phyloP scores from a whole-genome alignment of 2,329 filamentous ascomycete genomes.

The Hypoxylon sp. region DNA sequence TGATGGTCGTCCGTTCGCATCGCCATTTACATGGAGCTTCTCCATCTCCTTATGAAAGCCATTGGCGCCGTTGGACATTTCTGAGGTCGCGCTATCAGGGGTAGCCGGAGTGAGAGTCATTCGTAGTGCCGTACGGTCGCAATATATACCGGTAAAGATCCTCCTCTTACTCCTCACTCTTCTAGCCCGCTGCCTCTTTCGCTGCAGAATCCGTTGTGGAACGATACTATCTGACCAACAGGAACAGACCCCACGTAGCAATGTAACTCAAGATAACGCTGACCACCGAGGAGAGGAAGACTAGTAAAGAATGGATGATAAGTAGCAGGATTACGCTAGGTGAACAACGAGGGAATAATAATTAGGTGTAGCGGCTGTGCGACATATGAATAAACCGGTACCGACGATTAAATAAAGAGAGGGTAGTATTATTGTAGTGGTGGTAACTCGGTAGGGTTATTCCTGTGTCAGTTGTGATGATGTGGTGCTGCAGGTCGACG shows the following conservation, averaged over 20 bases:
- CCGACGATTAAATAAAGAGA: constrained; percentile 25
- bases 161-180: constrained; percentile 12
- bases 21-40: constrained; percentile 45
- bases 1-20: constrained; percentile 50
- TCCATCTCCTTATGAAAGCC: constrained; percentile 51
- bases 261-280: constrained; percentile 30
- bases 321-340: constrained; percentile 1
- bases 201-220: constrained; percentile 17
- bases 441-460: constrained; percentile 28
- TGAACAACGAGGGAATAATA: background rate
- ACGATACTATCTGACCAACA: constrained; percentile 21
- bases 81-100: constrained; percentile 49
- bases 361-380: constrained; percentile 20
- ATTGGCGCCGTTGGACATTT: constrained; percentile 53
- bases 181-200: constrained; percentile 16
- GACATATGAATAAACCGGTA: constrained; percentile 26
- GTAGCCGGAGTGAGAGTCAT: constrained; percentile 48
- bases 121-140: constrained; percentile 24
- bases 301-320: background rate
- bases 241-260: constrained; percentile 29
- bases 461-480: constrained; percentile 21
- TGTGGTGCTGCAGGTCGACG: constrained; percentile 11
- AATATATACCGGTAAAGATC: constrained; percentile 11
- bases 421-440: constrained; percentile 15
- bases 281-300: constrained; percentile 7